phyloP scores from a whole-genome alignment of 169 alveolate species.

The Plasmodium sp. region DNA sequence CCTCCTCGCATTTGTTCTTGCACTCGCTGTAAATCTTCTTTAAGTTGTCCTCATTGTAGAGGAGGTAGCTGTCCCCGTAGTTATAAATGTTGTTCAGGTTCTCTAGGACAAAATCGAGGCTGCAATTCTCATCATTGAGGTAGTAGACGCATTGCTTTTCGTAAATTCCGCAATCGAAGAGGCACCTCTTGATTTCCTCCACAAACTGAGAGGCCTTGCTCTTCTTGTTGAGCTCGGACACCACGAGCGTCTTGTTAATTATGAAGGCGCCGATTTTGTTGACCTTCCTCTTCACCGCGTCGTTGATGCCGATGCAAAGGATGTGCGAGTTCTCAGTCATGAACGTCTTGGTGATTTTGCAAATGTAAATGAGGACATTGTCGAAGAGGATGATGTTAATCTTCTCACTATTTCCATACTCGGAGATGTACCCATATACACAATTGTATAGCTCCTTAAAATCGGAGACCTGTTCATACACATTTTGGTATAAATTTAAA shows the following conservation, averaged over 20 bases:
- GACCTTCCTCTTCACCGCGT: conserved; percentile 40
- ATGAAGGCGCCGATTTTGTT: conserved; percentile 55
- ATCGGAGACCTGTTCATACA: conserved; percentile 69
- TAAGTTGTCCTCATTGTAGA: conserved; percentile 51
- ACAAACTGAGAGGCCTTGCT: conserved; percentile 31
- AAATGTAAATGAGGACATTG: conserved; percentile 53
- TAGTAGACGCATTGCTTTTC: conserved; percentile 63
- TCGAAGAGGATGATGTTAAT: conserved; percentile 42
- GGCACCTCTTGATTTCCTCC: conserved; percentile 59
- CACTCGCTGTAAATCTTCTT: conserved; percentile 67
- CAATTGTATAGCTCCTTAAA: conserved; percentile 62
- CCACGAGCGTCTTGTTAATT: conserved; percentile 31
- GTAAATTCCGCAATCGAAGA: conserved; percentile 65
- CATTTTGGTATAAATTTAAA: conserved; percentile 47
- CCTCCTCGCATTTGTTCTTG: conserved; percentile 65
- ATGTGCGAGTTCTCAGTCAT: conserved; percentile 63
- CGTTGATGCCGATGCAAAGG: conserved; percentile 66
- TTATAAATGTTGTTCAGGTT: conserved; percentile 62
- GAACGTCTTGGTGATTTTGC: conserved; percentile 62
- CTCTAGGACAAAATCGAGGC: conserved; percentile 24
- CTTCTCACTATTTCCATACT: conserved; percentile 42
- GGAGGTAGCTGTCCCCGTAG: conserved; percentile 49
- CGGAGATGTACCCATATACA: conserved; percentile 40
- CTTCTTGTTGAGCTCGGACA: conserved; percentile 55
- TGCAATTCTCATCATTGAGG: conserved; percentile 53